Base-by-base conservation (phyloP, 768 basidiomycete genomes). In the Phlegmacium glaucopus region DNA sequence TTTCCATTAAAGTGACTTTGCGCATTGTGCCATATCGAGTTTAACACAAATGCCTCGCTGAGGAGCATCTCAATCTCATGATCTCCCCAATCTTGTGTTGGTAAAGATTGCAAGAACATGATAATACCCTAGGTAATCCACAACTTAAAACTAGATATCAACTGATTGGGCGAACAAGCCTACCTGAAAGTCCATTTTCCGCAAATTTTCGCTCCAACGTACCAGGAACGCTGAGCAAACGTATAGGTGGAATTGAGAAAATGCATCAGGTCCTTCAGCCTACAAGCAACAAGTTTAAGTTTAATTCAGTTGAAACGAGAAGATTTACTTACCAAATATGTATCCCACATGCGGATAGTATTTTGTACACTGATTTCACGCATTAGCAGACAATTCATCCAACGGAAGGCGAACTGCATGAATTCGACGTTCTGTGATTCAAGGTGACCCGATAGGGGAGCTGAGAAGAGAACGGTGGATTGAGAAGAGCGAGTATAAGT, bases 381-480 rank as follows among this genome's bases (percentile, higher is more conserved):
- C 95, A 99, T 97, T 49, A 98, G 76, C 42, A 99, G 69, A 63
- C 96, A 97, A 61, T 99, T 98, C 94, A 99, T 97, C 96, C 96
- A 99, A 43, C 96, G 80, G 70, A 99, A 99, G 32, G 96, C 95
- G 59, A 99, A 99, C 63, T 99, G 96, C 86, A 99, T 96, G 62
- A 96, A 99, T 71, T 98, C 94, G 56, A 99, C 94, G 58, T 89
- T 90, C 67, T 99, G 87, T 9, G 83, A 71, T 52, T 87, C 85
- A 43, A 99, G 77, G 68, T 99, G 96, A 6, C 80, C 71, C 4
- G 85, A 77, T n/a, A 99, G 78, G 2, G 93, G 91, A 15, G 87
- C 92, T 95, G 50, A 10, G 37, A 29, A 28, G 41, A 42, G 28
- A 30, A 36, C 18, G 50, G 28, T 17, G 7, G 9, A 26, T 36